These are phyloP conservation scores for Wickerhamomyces sp. DNA, from an alignment of 1,139 yeast genomes.

Conservation along the genomic window DNA sequence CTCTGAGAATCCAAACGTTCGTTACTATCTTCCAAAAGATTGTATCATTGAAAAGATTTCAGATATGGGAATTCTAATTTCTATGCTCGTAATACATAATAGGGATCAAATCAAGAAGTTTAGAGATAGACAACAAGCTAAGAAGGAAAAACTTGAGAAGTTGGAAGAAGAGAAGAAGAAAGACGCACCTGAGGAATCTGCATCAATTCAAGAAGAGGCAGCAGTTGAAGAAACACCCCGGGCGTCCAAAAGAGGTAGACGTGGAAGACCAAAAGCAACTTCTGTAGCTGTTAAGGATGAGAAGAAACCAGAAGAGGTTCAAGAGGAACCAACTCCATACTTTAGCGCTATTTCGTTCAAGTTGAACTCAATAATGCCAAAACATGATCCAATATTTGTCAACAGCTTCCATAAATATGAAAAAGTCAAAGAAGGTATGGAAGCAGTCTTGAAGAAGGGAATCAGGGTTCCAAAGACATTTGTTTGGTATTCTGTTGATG, in stretches of 20 bases:
- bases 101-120: slow-evolving; percentile 23
- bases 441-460: slow-evolving; percentile 54
- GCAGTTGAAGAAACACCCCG: neutral
- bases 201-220: neutral
- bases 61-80: slow-evolving; percentile 51
- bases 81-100: slow-evolving; percentile 58
- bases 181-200: slow-evolving; percentile 20
- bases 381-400: slow-evolving; percentile 62
- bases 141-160: slow-evolving; percentile 22
- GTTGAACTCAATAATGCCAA: slow-evolving; percentile 56
- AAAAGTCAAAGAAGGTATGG: slow-evolving; percentile 58
- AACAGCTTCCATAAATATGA: slow-evolving; percentile 61
- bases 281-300: slow-evolving; percentile 23
- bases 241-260: slow-evolving; percentile 2
- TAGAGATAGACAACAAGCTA: slow-evolving; percentile 26
- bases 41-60: slow-evolving; percentile 63
- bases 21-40: slow-evolving; percentile 72
- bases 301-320: slow-evolving; percentile 19
- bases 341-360: slow-evolving; percentile 65
- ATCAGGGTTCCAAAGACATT: slow-evolving; percentile 55
- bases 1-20: slow-evolving; percentile 68
- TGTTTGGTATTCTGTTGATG: slow-evolving; percentile 85
- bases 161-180: slow-evolving; percentile 19
- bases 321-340: slow-evolving; percentile 34
- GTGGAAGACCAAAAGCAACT: slow-evolving; percentile 8